Conservation (phyloP, 2,329 filamentous ascomycete species). For the Didymellaceae sp. region DNA sequence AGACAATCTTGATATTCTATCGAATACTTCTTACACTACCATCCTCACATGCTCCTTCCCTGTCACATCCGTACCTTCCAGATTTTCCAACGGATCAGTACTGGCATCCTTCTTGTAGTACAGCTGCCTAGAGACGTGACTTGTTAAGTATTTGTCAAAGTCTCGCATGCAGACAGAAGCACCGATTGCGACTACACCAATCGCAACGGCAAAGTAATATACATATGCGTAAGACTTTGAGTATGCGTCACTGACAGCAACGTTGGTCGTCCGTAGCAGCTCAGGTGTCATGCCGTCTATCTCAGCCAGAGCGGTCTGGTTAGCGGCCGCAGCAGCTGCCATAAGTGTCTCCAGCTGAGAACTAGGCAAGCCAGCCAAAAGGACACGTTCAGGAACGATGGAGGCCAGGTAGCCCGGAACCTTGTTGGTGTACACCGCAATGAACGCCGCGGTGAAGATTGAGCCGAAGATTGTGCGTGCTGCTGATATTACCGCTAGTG, state of each 20-base stretch:
- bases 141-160: slow-evolving; percentile 30
- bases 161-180: slow-evolving; percentile 22
- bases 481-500: slow-evolving; percentile 20
- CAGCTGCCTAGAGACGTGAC: slow-evolving; percentile 25
- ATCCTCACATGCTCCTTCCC: neutral
- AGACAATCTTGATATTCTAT: too few relatives aligned
- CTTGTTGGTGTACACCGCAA: slow-evolving; percentile 33
- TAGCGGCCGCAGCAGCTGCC: slow-evolving; percentile 20
- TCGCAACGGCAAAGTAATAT: slow-evolving; percentile 29
- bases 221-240: slow-evolving; percentile 29
- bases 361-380: slow-evolving; percentile 23
- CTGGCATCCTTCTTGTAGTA: slow-evolving; percentile 16
- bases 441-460: slow-evolving; percentile 25
- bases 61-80: neutral
- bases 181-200: slow-evolving; percentile 21
- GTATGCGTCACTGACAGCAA: slow-evolving; percentile 22
- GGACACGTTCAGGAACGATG: slow-evolving; percentile 14
- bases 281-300: slow-evolving; percentile 19
- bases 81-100: slow-evolving; percentile 16
- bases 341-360: slow-evolving; percentile 23
- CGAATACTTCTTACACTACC: too few relatives aligned
- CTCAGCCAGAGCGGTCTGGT: slow-evolving; percentile 12
- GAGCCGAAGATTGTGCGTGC: slow-evolving; percentile 26
- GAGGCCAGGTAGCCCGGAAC: slow-evolving; percentile 24
- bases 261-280: slow-evolving; percentile 20